Conservation (phyloP, 306 rosid genomes). For the Ochetophila trinervis region DNA sequence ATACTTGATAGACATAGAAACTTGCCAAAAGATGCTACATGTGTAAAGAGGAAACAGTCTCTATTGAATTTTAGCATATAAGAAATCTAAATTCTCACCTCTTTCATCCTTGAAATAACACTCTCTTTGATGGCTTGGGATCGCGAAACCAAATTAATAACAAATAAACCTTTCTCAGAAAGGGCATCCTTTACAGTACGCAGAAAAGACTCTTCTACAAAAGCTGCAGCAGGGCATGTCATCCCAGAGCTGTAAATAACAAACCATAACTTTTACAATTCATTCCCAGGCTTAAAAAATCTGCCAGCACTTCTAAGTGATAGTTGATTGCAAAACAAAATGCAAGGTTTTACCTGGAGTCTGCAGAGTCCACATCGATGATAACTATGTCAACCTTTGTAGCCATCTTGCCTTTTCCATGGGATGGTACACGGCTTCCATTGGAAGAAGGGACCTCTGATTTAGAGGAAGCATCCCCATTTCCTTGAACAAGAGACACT, state of each 20-base stretch:
- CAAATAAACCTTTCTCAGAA: slow-evolving; percentile 70
- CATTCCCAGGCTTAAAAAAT: neutral
- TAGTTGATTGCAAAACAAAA: slow-evolving; percentile 3
- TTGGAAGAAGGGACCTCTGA: slow-evolving; percentile 27
- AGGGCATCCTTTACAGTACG: slow-evolving; percentile 58
- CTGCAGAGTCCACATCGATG: slow-evolving; percentile 89
- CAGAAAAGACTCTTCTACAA: slow-evolving; percentile 72
- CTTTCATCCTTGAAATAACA: slow-evolving; percentile 68
- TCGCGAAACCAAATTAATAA: slow-evolving; percentile 82
- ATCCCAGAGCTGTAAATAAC: slow-evolving; percentile 63
- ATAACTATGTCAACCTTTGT: slow-evolving; percentile 66
- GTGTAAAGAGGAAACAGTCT: neutral
- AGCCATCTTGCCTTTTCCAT: slow-evolving; percentile 28
- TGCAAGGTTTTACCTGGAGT: slow-evolving; percentile 59
- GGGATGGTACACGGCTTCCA: slow-evolving; percentile 31
- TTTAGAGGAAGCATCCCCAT: slow-evolving; percentile 14
- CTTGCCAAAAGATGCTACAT: too few relatives aligned
- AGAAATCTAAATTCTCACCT: slow-evolving; percentile 44
- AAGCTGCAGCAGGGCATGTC: slow-evolving; percentile 86
- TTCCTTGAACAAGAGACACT: slow-evolving; percentile 20
- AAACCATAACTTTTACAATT: slow-evolving; percentile 13
- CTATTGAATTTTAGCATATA: slow-evolving; percentile 13
- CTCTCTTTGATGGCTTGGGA: slow-evolving; percentile 64
- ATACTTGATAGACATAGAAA: too few relatives aligned
- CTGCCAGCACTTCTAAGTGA: slow-evolving; percentile 9